phyloP scores from a whole-genome alignment of 768 basidiomycete genomes.

The Mycena indigotica region DNA sequence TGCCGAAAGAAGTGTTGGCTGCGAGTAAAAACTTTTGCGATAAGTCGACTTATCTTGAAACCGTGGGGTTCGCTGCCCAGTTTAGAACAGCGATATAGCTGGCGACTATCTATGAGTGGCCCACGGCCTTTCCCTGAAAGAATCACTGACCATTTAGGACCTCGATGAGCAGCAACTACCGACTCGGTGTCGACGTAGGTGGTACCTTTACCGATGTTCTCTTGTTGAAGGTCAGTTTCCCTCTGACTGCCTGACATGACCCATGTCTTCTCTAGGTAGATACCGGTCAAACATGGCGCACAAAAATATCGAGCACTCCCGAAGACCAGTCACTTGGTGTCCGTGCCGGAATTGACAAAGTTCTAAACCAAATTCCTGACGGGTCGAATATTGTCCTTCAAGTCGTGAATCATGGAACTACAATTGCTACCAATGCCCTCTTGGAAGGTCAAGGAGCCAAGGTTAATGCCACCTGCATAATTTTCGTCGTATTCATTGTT shows the following conservation, averaged over 20 bases:
- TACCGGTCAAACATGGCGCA: conserved; percentile 16
- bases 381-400: conserved; percentile 8
- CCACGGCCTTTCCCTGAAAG: neutral
- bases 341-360: conserved; percentile 14
- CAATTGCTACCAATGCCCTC: conserved; percentile 25
- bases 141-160: too few relatives aligned
- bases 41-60: too few relatives aligned
- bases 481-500: neutral
- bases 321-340: conserved; percentile 21
- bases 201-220: conserved; percentile 21
- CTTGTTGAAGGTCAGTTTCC: conserved; percentile 2
- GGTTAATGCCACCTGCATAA: conserved; percentile 3
- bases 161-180: conserved; percentile 2
- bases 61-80: too few relatives aligned
- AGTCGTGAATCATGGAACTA: conserved; percentile 22
- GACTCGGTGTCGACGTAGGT: conserved; percentile 17
- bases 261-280: neutral
- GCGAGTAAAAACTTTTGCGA: too few relatives aligned
- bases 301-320: conserved; percentile 20
- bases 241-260: neutral
- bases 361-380: conserved; percentile 15
- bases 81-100: too few relatives aligned
- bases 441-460: conserved; percentile 24
- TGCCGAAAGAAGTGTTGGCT: too few relatives aligned
- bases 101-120: too few relatives aligned